Percentiles rank a stretch among this genome's conserved stretches.
These are phyloP conservation scores for Punica granatum DNA, from an alignment of 345 rosid species.

Conservation along the genomic window DNA sequence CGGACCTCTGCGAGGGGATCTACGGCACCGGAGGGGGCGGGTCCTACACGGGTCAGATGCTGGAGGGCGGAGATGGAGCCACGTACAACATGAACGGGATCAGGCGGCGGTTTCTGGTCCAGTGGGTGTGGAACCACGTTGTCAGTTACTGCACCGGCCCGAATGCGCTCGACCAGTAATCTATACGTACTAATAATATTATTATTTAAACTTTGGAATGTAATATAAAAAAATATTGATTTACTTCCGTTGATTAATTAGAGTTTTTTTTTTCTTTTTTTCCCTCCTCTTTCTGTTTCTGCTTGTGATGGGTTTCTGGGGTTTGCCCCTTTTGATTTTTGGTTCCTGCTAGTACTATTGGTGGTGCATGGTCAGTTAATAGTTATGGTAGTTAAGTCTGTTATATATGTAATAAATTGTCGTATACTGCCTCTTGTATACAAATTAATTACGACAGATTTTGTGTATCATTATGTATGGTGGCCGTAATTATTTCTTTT, in stretches of 20 bases:
- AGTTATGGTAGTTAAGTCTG: slow-evolving; percentile 5
- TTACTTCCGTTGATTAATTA: neutral
- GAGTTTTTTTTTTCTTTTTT: no score
- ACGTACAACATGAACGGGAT: slow-evolving; percentile 88
- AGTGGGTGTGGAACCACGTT: slow-evolving; percentile 90
- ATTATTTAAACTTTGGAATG: no score
- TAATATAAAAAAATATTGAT: neutral
- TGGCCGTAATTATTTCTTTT: no score
- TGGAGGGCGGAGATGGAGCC: slow-evolving; percentile 58
- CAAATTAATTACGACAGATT: neutral
- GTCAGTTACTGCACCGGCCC: slow-evolving; percentile 89
- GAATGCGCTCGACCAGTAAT: slow-evolving; percentile 69
- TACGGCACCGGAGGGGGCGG: slow-evolving; percentile 99
- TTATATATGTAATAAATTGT: slow-evolving; percentile 2
- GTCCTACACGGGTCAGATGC: slow-evolving; percentile 81
- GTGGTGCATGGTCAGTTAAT: neutral
- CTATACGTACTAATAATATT: neutral
- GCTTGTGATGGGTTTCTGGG: neutral
- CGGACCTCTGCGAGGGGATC: slow-evolving; percentile 93
- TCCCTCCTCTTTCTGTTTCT: neutral
- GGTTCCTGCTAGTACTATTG: neutral
- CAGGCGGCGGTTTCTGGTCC: slow-evolving; percentile 76
- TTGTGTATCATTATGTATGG: no score
- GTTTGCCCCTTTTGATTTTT: no score
- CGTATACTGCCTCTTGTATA: neutral